Percentiles rank a stretch among this genome's conserved stretches.
Conservation (phyloP, 805 yeast genomes). For the Torulaspora maleeae region DNA sequence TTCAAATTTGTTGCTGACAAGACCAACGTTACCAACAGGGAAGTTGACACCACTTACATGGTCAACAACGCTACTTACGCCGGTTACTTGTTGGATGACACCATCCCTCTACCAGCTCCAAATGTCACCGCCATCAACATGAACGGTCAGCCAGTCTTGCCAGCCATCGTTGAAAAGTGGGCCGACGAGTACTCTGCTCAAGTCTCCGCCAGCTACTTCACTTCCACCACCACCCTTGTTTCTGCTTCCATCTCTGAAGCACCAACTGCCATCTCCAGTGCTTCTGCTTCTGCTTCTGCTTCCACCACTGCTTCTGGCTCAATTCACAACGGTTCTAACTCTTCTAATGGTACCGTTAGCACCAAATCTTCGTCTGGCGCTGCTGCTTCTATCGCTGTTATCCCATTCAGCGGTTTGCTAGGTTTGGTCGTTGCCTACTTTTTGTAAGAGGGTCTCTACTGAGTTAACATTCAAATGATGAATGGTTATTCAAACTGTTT, state of each 20-base stretch:
- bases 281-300: neutral
- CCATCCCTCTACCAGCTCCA: slow-evolving; percentile 36
- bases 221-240: slow-evolving; percentile 35
- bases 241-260: slow-evolving; percentile 9
- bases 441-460: neutral
- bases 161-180: slow-evolving; percentile 36
- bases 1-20: slow-evolving; percentile 41
- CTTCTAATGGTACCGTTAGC: slow-evolving; percentile 3
- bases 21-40: slow-evolving; percentile 31
- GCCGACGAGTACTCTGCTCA: slow-evolving; percentile 28
- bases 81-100: slow-evolving; percentile 34
- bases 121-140: slow-evolving; percentile 35
- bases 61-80: slow-evolving; percentile 35
- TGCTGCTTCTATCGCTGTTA: slow-evolving; percentile 8
- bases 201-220: slow-evolving; percentile 28
- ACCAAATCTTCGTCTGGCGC: slow-evolving; percentile 5
- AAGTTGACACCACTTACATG: slow-evolving; percentile 35
- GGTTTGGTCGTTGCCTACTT: slow-evolving; percentile 7
- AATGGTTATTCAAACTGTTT: neutral
- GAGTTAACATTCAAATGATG: neutral
- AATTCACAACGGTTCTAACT: neutral
- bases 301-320: neutral
- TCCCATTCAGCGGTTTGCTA: slow-evolving; percentile 12
- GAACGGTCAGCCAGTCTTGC: slow-evolving; percentile 36
- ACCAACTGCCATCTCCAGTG: slow-evolving; percentile 1